Evolutionary conservation across 371 early-diverging fungal genomes (phyloP).

Genomic region (Apophysomyces elegans): DNA sequence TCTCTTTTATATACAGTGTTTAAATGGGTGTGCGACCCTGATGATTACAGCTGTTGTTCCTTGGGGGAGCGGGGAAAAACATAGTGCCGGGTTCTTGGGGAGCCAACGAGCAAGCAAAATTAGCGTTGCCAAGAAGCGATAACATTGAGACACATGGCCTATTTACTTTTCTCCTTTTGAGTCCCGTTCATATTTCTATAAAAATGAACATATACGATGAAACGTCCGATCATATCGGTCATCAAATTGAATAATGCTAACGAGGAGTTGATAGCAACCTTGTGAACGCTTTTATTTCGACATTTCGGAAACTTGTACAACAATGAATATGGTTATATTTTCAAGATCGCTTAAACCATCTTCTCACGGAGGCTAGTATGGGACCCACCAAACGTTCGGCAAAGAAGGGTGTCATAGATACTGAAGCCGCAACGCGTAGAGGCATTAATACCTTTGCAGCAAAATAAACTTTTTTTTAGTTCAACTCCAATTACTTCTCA

Average conservation of each 20-base stretch:
- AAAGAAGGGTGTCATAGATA: constrained; percentile 73
- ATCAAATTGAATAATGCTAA: not conserved
- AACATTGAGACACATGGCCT: not conserved
- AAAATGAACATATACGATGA: not conserved
- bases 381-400: constrained; percentile 53
- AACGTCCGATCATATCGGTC: no score
- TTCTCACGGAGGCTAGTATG: constrained; percentile 15
- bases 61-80: constrained; percentile 1
- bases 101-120: not conserved
- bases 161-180: not conserved
- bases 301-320: not conserved
- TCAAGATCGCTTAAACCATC: constrained; percentile 4
- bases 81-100: not conserved
- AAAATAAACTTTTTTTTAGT: not conserved
- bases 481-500: no score
- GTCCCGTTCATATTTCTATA: not conserved
- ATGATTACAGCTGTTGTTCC: not conserved
- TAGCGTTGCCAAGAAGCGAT: not conserved
- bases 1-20: not conserved
- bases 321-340: not conserved
- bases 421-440: constrained; percentile 65
- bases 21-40: not conserved
- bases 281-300: not conserved
- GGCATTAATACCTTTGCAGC: constrained; percentile 59
- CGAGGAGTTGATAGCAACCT: not conserved